Conservation (phyloP, 208 protist genomes). For the Trypanosoma melophagium region DNA sequence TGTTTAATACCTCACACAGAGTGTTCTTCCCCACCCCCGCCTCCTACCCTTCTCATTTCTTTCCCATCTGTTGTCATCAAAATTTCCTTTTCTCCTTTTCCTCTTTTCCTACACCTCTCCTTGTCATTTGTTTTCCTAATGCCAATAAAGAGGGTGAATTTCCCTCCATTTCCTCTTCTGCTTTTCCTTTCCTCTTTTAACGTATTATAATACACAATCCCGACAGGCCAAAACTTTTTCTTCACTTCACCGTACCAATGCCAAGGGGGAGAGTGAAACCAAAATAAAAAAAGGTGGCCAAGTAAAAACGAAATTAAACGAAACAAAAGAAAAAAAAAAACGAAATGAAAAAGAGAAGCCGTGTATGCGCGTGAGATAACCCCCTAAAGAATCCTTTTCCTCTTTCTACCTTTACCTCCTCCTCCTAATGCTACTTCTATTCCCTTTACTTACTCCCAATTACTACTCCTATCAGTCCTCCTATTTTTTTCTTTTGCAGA, state of each 20-base stretch:
- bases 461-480: not conserved
- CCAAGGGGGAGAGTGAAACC: no score
- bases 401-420: not conserved
- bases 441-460: slow-evolving; percentile 1
- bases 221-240: no score
- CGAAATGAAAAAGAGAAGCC: no score
- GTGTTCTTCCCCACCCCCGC: not conserved
- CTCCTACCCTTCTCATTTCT: slow-evolving; percentile 11
- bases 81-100: slow-evolving; percentile 7
- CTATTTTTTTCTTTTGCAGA: slow-evolving; percentile 18
- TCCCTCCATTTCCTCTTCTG: not conserved
- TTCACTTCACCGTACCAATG: no score
- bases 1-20: not conserved
- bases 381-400: not conserved
- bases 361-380: no score
- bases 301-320: no score
- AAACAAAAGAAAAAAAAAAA: no score
- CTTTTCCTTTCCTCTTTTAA: not conserved
- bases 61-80: slow-evolving; percentile 1
- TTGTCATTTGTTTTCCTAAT: slow-evolving; percentile 7
- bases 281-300: no score
- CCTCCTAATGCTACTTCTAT: slow-evolving; percentile 3
- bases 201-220: no score
- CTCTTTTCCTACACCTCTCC: not conserved
- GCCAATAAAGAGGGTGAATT: no score